Conservation (phyloP, 2,329 filamentous ascomycete species). For the Ophiostoma ulmi region DNA sequence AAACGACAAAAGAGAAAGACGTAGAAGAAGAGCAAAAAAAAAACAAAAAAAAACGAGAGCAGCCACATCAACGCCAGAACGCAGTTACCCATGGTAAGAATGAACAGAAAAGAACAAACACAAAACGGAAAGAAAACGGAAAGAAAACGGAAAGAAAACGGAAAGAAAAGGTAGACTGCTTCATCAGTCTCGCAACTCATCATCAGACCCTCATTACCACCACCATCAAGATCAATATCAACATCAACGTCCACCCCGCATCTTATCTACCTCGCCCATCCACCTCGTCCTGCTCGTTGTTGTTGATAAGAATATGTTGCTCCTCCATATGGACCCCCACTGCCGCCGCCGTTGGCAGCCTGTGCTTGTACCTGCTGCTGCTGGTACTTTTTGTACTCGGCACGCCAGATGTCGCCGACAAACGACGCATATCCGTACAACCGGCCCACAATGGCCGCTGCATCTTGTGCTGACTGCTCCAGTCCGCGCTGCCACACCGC, state of each 20-base stretch:
- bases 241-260: not conserved
- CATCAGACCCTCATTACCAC: not conserved
- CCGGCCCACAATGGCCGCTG: conserved; percentile 41
- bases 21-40: not conserved
- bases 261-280: not conserved
- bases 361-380: conserved; percentile 39
- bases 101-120: not conserved
- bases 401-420: conserved; percentile 51
- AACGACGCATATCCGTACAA: conserved; percentile 45
- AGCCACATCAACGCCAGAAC: conserved; percentile 1
- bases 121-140: not conserved
- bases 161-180: not conserved
- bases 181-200: not conserved
- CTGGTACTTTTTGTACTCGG: conserved; percentile 55
- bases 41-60: not conserved
- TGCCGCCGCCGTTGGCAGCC: conserved; percentile 20
- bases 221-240: not conserved
- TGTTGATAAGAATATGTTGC: conserved; percentile 9
- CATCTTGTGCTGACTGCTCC: conserved; percentile 59
- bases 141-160: not conserved
- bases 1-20: not conserved
- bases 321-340: not conserved
- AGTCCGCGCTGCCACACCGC: conserved; percentile 62
- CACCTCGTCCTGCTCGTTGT: conserved; percentile 10
- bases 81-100: not conserved